Evolutionary conservation across 495 filamentous ascomycete genomes (phyloP).

Genomic region (Aspergillus asperescens): DNA sequence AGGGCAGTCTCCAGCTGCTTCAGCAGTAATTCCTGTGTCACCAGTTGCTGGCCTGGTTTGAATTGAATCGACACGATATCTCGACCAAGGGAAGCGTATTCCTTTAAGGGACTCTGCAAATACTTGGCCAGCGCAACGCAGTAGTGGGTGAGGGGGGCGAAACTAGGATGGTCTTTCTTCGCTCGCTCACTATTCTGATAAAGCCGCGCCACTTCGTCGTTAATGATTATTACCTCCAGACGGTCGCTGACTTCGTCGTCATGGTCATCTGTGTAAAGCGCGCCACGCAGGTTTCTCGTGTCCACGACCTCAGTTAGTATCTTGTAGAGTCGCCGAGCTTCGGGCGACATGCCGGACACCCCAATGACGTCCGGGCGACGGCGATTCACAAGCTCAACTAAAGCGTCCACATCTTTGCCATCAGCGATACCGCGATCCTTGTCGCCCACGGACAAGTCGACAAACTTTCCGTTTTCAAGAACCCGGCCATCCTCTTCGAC

Average conservation of each 20-base stretch:
- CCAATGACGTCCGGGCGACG: conserved; percentile 85
- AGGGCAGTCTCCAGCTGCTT: conserved; percentile 87
- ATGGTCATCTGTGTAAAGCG: conserved; percentile 62
- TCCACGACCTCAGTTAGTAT: conserved; percentile 70
- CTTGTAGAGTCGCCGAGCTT: conserved; percentile 77
- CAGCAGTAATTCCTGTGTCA: conserved; percentile 77
- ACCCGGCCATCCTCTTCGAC: conserved; percentile 89
- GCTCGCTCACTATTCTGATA: conserved; percentile 87
- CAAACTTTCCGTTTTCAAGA: conserved; percentile 80
- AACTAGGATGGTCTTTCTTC: conserved; percentile 70
- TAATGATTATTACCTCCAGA: conserved; percentile 84
- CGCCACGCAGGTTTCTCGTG: conserved; percentile 64
- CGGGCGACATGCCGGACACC: conserved; percentile 83
- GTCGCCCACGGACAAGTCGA: conserved; percentile 68
- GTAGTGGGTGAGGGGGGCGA: conserved; percentile 73
- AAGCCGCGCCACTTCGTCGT: conserved; percentile 90
- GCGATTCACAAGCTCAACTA: conserved; percentile 68
- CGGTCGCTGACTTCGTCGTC: conserved; percentile 59
- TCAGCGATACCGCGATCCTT: conserved; percentile 55
- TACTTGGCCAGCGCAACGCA: conserved; percentile 85
- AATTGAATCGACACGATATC: conserved; percentile 83
- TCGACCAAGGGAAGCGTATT: conserved; percentile 86
- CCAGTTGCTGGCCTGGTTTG: conserved; percentile 80
- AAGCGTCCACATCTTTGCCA: conserved; percentile 55
- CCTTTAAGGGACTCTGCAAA: conserved; percentile 88